Conservation (phyloP, 225 moss, liverwort and hornwort species). For the Climacium dendroides region DNA sequence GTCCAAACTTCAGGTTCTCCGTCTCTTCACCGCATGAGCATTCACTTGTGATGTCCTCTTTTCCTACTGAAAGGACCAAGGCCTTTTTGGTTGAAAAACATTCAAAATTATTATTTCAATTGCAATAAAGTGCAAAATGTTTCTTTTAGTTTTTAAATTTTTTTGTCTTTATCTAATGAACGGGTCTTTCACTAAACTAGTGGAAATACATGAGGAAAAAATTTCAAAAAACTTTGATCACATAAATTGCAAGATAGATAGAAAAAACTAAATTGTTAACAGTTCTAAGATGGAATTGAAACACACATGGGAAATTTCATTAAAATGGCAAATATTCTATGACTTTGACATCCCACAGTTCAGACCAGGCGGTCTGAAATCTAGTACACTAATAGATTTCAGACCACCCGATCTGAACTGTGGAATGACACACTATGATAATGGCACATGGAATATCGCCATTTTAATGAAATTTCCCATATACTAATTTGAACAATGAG, state of each 20-base stretch:
- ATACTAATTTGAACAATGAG: too few species aligned
- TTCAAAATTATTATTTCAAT: background rate
- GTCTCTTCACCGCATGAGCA: background rate
- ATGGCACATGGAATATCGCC: too few species aligned
- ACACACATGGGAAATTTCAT: too few species aligned
- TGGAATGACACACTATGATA: too few species aligned
- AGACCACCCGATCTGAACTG: too few species aligned
- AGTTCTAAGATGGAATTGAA: background rate
- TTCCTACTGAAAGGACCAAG: fast-evolving
- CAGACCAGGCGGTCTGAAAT: too few species aligned
- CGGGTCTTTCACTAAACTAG: background rate
- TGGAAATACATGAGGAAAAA: background rate
- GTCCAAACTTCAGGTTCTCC: background rate
- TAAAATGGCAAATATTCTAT: too few species aligned
- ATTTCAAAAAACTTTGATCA: fast-evolving
- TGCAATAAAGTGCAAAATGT: background rate
- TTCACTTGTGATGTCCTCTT: background rate
- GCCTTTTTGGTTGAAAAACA: background rate
- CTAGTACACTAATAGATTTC: too few species aligned
- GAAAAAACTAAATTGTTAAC: background rate
- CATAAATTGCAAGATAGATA: background rate
- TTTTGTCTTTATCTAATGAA: background rate
- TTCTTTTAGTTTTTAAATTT: background rate
- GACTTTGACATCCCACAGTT: too few species aligned
- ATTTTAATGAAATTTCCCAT: too few species aligned